phyloP scores from a whole-genome alignment of 208 protist genomes.

The Phytomonas serpens region DNA sequence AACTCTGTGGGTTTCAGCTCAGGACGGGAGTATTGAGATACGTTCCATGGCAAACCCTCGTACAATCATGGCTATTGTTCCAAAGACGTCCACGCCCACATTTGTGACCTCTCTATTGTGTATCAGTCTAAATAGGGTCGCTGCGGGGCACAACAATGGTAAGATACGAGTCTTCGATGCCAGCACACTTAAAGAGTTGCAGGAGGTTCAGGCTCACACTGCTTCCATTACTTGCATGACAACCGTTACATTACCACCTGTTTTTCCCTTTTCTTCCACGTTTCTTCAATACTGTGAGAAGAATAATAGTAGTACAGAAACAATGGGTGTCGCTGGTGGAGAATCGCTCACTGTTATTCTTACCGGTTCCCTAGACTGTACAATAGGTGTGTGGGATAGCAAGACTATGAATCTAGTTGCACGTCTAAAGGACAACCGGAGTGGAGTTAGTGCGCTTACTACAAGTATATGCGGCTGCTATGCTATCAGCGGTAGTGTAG shows the following conservation, averaged over 20 bases:
- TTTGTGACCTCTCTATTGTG: conserved; percentile 51
- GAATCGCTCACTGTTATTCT: conserved; percentile 28
- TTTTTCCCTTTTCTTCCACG: conserved; percentile 13
- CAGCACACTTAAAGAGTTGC: conserved; percentile 19
- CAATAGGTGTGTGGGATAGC: conserved; percentile 59
- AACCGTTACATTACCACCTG: background rate
- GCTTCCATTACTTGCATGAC: conserved; percentile 48
- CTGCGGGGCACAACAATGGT: conserved; percentile 48
- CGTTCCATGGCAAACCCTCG: conserved; percentile 33
- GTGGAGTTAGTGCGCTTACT: conserved; percentile 34
- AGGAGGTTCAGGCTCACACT: conserved; percentile 26
- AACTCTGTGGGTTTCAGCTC: conserved; percentile 43
- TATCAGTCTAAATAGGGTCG: conserved; percentile 43
- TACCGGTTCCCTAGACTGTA: conserved; percentile 44
- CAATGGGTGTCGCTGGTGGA: conserved; percentile 3
- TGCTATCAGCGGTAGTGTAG: conserved; percentile 57
- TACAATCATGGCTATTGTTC: conserved; percentile 25
- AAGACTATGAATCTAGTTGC: conserved; percentile 38
- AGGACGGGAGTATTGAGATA: conserved; percentile 61
- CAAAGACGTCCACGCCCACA: conserved; percentile 3
- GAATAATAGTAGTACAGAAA: background rate
- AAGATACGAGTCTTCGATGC: conserved; percentile 40
- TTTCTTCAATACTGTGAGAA: background rate
- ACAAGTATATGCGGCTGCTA: conserved; percentile 34
- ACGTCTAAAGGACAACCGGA: conserved; percentile 29